Evolutionary conservation across 2,329 filamentous ascomycete species (phyloP), one percentile per base, ranked within the genome.

Genomic region (Fusarium tupiense): DNA sequence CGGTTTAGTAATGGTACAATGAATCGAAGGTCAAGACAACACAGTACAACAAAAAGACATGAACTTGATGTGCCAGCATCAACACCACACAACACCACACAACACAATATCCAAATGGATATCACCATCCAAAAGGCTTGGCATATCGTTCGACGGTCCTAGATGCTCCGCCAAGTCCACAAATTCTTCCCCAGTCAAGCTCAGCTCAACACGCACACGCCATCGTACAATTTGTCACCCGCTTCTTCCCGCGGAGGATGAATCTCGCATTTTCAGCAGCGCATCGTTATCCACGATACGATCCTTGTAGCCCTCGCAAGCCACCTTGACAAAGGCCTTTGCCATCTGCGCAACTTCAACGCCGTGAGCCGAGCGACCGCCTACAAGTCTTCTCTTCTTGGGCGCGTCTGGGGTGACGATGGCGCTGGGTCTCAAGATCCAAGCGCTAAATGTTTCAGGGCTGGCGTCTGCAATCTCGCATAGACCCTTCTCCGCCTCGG

Each of bases 401-500:
- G 77, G 71, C 16, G 79, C 72, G 33, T 81, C 73, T 3, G 71
- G 65, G 6, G 75, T 69, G 43, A 80, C 66, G 41, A 86, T 79
- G 35, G 76, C 76, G 31, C 76, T 79, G 14, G 84, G 85, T 19
- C 84, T 81, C 12, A 82, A 77, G 46, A 82, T 81, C 71, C 79
- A 82, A n/a, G 81, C 78, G 54, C 81, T 80, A 33, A 86, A 82
- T 19, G 64, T 73, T 59, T 78, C 77, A 35, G 77, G 65, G 64
- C 80, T 75, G 29, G 75, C 75, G 52, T 83, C 81, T 22, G 81
- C 81, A 17, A 86, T 72, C 8, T 83, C 80, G 62, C 79, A 82
- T 41, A 86, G 80, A 8, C 77, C 78, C 68, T 82, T 83, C 71
- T 86, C 85, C 19, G 81, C 81, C 67, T 83, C 79, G n/a, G 81